Evolutionary conservation across 2,329 filamentous ascomycete species (phyloP).

Genomic region (Nigrograna mackinnonii): DNA sequence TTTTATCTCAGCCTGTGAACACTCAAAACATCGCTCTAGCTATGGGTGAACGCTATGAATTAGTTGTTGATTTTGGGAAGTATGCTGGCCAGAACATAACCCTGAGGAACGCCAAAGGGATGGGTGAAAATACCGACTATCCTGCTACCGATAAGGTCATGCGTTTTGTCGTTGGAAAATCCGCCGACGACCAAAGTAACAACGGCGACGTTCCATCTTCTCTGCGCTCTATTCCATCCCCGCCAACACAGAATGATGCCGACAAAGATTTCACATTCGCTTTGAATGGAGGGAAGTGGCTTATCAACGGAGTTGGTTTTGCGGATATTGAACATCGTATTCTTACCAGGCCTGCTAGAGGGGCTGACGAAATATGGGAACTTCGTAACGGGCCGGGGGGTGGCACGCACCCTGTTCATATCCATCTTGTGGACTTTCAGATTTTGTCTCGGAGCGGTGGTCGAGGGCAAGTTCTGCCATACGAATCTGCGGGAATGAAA

Average conservation of each 20-base stretch:
- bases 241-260: conserved; percentile 18
- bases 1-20: conserved; percentile 51
- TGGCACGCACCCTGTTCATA: conserved; percentile 59
- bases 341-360: conserved; percentile 34
- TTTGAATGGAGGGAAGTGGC: conserved; percentile 26
- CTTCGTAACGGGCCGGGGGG: conserved; percentile 53
- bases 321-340: conserved; percentile 37
- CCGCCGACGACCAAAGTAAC: conserved; percentile 19
- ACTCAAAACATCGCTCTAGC: conserved; percentile 50
- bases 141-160: conserved; percentile 46
- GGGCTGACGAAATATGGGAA: conserved; percentile 40
- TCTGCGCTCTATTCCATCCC: conserved; percentile 27
- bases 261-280: conserved; percentile 35
- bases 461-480: conserved; percentile 48
- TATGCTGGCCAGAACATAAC: conserved; percentile 55
- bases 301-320: conserved; percentile 39
- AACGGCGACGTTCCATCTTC: conserved; percentile 29
- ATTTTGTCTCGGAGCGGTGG: conserved; percentile 54
- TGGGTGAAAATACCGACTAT: conserved; percentile 54
- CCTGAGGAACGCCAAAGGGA: conserved; percentile 46
- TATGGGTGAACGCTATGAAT: conserved; percentile 63
- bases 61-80: conserved; percentile 59
- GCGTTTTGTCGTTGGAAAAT: conserved; percentile 50
- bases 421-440: conserved; percentile 63
- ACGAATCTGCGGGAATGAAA: conserved; percentile 60